Evolutionary conservation across 2,329 filamentous ascomycete species (phyloP).

Genomic region (Talaromyces verruculosus): DNA sequence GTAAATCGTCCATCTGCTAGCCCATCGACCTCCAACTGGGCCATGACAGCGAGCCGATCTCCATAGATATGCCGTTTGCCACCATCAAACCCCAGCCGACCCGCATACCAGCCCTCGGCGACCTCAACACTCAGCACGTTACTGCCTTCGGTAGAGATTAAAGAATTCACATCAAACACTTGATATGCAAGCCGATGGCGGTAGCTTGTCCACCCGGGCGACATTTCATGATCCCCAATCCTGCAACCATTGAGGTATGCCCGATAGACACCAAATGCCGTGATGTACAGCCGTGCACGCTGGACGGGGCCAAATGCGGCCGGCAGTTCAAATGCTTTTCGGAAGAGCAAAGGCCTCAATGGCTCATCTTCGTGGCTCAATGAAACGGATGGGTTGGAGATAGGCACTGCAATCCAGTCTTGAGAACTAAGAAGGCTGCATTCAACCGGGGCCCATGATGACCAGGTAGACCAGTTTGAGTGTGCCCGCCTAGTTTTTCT

Average conservation of each 20-base stretch:
- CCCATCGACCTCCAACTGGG: neutral
- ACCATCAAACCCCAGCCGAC: slow-evolving; percentile 34
- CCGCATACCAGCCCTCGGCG: slow-evolving; percentile 53
- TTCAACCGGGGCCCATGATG: neutral
- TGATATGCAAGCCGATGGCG: slow-evolving; percentile 54
- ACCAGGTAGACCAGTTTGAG: neutral
- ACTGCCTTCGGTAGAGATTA: slow-evolving; percentile 21
- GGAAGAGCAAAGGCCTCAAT: neutral
- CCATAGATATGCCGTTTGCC: slow-evolving; percentile 22
- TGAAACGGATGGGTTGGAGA: neutral
- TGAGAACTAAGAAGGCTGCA: neutral
- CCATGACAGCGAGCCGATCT: neutral
- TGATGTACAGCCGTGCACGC: slow-evolving; percentile 46
- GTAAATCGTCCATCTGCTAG: neutral
- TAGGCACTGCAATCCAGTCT: neutral
- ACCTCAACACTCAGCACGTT: slow-evolving; percentile 31
- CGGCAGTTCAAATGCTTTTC: neutral
- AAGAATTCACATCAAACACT: slow-evolving; percentile 54
- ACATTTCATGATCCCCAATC: slow-evolving; percentile 46
- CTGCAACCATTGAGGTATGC: slow-evolving; percentile 49
- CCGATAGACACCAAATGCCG: slow-evolving; percentile 48
- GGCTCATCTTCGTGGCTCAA: neutral
- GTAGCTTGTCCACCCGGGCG: slow-evolving; percentile 57
- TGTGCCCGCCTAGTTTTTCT: neutral
- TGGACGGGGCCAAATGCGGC: slow-evolving; percentile 21